These are phyloP conservation scores for Cercospora sojina DNA, from an alignment of 2,329 filamentous ascomycete species.

Conservation along the genomic window DNA sequence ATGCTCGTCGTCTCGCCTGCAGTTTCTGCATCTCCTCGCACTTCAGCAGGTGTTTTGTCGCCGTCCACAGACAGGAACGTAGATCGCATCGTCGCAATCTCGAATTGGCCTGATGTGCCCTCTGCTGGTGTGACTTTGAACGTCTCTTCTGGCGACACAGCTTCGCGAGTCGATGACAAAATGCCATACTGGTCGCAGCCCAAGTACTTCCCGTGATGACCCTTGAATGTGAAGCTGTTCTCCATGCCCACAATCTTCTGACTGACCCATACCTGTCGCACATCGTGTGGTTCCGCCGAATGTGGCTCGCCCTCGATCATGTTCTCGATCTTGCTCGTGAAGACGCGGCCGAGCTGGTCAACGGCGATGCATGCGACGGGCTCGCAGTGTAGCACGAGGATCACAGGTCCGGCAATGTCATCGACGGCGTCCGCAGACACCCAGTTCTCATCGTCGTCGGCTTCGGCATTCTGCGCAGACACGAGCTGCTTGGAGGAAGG, in stretches of 20 bases:
- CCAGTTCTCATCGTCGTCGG: constrained; percentile 76
- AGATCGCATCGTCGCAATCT: constrained; percentile 53
- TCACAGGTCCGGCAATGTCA: constrained; percentile 78
- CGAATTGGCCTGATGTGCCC: constrained; percentile 27
- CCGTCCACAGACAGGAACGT: constrained; percentile 64
- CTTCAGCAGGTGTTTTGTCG: constrained; percentile 55
- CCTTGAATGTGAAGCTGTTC: constrained; percentile 74
- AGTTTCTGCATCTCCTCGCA: constrained; percentile 72
- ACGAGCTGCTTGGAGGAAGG: constrained; percentile 38
- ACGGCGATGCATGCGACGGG: constrained; percentile 74
- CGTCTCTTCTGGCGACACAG: constrained; percentile 79
- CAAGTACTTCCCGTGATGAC: constrained; percentile 84
- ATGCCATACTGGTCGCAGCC: constrained; percentile 81
- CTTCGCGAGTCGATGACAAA: constrained; percentile 73
- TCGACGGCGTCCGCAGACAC: constrained; percentile 73
- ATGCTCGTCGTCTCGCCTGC: constrained; percentile 70
- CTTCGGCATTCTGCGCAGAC: constrained; percentile 40
- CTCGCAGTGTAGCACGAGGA: constrained; percentile 77
- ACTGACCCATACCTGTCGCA: constrained; percentile 92
- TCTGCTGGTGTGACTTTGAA: constrained; percentile 55
- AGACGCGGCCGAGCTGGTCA: constrained; percentile 84
- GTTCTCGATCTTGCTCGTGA: constrained; percentile 78
- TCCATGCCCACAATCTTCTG: constrained; percentile 81
- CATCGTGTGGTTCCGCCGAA: constrained; percentile 94
- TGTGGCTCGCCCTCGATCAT: constrained; percentile 76